Evolutionary conservation across 2,329 filamentous ascomycete species (phyloP), one percentile per base, ranked within the genome.

Genomic region (Ceratocystis destructans): DNA sequence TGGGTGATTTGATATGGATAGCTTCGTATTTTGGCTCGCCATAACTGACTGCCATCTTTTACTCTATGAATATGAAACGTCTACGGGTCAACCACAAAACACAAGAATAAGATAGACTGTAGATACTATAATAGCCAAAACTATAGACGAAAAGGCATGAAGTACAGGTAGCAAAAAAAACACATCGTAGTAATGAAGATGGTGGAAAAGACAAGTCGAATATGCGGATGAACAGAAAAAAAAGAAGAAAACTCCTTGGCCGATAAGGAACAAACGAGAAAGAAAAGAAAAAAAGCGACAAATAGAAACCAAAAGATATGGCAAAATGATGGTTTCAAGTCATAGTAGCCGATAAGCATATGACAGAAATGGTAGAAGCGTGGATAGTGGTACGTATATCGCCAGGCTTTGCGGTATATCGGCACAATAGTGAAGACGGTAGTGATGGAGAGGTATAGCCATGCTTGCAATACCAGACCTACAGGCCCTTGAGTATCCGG

Each of bases 401-500:
- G 20, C 17, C 25, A 59, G 4, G 37, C 31, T 62, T 45, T 48
- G 22, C 61, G 37, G 45, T 48, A 22, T 62, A 45, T 62, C 28
- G 61, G 7, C 45, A 45, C 37, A 62, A 20, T 59, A 33, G 55
- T 59, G 55, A 28, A 59, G 37, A 25, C n/a, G 15, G 55, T 37
- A 10, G 17, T n/a, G 5, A 20, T 20, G 7, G 12, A 8, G 31
- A 15, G 37, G 37, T 15, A 41, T 12, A 15, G 10, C 10, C 10
- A 41, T 41, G 37, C 37, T 41, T 41, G 37, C 15, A 41, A 41
- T 15, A 41, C 10, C 12, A 8, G 31, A 44, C 45, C 62, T 66
- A 68, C 31, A 68, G 46, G n/a, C 66, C 64, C 64, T 68, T 68
- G 33, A 68, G 28, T 1, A 53, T 65, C 41, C 64, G 61, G 64